Conservation (phyloP, 225 moss, liverwort and hornwort genomes). For the Antitrichia curtipendula region DNA sequence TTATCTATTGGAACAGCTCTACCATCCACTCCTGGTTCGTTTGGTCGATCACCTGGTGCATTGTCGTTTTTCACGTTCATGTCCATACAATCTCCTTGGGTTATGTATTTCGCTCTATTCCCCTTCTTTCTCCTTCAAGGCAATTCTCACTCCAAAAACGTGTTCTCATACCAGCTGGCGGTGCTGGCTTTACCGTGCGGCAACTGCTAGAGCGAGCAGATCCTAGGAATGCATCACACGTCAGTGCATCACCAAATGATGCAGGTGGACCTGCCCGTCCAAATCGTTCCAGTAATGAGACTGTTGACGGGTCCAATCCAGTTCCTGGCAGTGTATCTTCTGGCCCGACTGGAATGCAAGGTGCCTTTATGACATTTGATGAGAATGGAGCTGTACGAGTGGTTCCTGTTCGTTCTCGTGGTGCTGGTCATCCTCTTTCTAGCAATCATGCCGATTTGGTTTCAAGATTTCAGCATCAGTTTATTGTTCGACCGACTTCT, state of each 20-base stretch:
- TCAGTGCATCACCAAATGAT: constrained; percentile 1
- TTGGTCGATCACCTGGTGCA: constrained; percentile 39
- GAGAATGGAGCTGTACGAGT: constrained; percentile 79
- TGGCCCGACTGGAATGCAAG: constrained; percentile 52
- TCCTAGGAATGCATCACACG: constrained; percentile 29
- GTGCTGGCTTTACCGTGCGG: constrained; percentile 41
- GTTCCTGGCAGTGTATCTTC: constrained; percentile 18
- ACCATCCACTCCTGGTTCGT: constrained; percentile 61
- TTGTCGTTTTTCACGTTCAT: constrained; percentile 79
- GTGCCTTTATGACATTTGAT: constrained; percentile 88
- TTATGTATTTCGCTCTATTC: constrained; percentile 51
- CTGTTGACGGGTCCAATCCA: constrained; percentile 29
- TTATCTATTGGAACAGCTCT: constrained; percentile 56
- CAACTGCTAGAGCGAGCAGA: constrained; percentile 68
- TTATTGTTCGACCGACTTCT: constrained; percentile 27
- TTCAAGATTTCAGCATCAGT: constrained; percentile 60
- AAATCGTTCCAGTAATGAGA: constrained; percentile 25
- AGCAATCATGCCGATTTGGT: constrained; percentile 28
- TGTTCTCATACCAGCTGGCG: constrained; percentile 45
- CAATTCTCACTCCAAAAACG: constrained; percentile 50
- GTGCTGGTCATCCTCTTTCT: constrained; percentile 12
- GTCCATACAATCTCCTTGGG: constrained; percentile 57
- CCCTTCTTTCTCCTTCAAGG: constrained; percentile 30
- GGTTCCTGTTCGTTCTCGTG: constrained; percentile 69
- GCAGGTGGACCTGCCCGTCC: constrained; percentile 30